Evolutionary conservation across 2,329 filamentous ascomycete species (phyloP).

Genomic region (Sarocladium strictum): DNA sequence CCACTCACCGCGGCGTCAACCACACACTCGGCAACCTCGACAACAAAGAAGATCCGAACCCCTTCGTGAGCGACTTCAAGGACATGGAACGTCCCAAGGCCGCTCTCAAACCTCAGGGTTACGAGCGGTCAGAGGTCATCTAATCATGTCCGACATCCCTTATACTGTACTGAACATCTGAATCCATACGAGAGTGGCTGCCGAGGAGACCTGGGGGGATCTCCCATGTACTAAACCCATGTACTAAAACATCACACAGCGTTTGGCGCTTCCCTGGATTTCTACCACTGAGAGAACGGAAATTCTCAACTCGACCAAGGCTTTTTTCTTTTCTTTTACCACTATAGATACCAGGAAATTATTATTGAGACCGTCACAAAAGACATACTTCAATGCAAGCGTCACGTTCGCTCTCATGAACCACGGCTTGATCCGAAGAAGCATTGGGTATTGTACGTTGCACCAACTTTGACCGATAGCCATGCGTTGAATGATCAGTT

Average conservation of each 20-base stretch:
- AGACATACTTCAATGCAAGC: too few species aligned
- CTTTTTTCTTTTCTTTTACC: too few species aligned
- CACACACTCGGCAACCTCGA: slow-evolving; percentile 88
- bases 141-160: slow-evolving; percentile 20
- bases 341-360: too few species aligned
- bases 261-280: neutral
- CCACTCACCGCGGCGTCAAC: slow-evolving; percentile 89
- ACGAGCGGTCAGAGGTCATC: slow-evolving; percentile 79
- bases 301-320: neutral
- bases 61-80: slow-evolving; percentile 80
- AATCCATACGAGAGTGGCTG: too few species aligned
- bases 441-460: neutral
- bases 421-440: too few species aligned
- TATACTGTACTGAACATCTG: too few species aligned
- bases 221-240: neutral
- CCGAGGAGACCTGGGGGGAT: too few species aligned
- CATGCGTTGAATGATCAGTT: too few species aligned
- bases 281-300: neutral
- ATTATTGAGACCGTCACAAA: too few species aligned
- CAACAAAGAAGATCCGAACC: slow-evolving; percentile 83
- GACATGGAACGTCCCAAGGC: slow-evolving; percentile 61
- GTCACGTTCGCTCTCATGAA: too few species aligned
- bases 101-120: slow-evolving; percentile 62
- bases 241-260: neutral
- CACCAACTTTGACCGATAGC: too few species aligned